Percentiles rank a stretch among this genome's conserved stretches.
These are phyloP conservation scores for Xanthoconium stramineum DNA, from an alignment of 768 basidiomycete species.

Conservation along the genomic window DNA sequence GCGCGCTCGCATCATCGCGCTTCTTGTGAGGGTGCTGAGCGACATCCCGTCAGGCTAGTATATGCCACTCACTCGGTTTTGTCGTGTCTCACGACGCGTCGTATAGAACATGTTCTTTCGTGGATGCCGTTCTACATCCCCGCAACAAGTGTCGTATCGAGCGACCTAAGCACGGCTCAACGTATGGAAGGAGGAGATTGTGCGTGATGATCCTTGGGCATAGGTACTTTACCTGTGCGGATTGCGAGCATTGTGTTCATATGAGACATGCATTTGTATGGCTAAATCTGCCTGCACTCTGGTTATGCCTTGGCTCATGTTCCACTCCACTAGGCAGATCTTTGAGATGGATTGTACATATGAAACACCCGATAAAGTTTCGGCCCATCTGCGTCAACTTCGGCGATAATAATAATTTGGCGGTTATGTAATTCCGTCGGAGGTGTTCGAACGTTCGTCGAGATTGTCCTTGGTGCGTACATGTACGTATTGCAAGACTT, in stretches of 20 bases:
- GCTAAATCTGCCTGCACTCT: no score
- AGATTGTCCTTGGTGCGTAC: no score
- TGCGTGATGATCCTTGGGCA: conserved; percentile 17
- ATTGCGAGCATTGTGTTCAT: conserved; percentile 9
- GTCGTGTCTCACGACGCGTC: conserved; percentile 11
- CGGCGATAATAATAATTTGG: no score
- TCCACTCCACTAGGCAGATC: no score
- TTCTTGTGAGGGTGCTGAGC: conserved; percentile 61
- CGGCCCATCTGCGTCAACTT: no score
- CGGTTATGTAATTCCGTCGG: no score
- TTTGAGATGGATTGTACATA: no score
- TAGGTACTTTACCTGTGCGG: conserved; percentile 7
- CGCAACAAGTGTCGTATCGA: conserved; percentile 73
- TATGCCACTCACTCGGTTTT: background rate
- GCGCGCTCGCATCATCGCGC: conserved; percentile 70
- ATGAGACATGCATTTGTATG: conserved; percentile 10
- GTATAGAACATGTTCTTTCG: conserved; percentile 31
- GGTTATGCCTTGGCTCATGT: no score
- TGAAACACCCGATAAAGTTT: background rate
- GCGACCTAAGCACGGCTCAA: conserved; percentile 68
- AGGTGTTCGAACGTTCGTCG: no score
- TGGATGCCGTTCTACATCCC: conserved; percentile 62
- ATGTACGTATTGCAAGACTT: no score
- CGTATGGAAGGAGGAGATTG: conserved; percentile 53
- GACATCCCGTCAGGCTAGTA: conserved; percentile 51